A percentile compares a stretch with the other conserved stretches of the same genome.
Conservation (phyloP, 768 basidiomycete species). For the Amanita jacksonii region DNA sequence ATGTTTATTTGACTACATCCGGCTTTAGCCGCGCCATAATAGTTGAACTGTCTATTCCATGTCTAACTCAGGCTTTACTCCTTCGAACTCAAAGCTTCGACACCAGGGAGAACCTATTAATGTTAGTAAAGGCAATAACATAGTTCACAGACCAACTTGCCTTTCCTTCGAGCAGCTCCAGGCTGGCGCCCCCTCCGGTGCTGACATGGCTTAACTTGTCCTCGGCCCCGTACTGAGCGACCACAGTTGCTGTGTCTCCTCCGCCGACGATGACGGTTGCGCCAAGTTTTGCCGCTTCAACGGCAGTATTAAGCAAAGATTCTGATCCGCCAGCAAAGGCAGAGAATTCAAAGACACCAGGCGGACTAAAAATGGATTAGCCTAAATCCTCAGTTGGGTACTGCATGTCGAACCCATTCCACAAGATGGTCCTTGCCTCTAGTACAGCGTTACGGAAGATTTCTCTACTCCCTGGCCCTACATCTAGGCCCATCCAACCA, state of each 20-base stretch:
- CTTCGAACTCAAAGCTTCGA: conserved; percentile 85
- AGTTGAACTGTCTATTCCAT: too few species aligned
- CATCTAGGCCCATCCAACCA: conserved; percentile 94
- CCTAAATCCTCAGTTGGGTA: conserved; percentile 7
- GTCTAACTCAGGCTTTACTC: conserved; percentile 5
- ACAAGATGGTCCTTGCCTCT: conserved; percentile 90
- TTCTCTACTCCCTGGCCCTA: conserved; percentile 74
- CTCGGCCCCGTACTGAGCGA: conserved; percentile 78
- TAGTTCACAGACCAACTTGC: conserved; percentile 29
- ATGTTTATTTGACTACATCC: background rate
- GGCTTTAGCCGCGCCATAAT: background rate
- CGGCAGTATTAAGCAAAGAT: conserved; percentile 72
- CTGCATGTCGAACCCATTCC: conserved; percentile 65
- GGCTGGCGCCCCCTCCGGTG: conserved; percentile 88
- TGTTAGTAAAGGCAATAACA: conserved; percentile 10
- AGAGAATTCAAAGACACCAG: conserved; percentile 96
- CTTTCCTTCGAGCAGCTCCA: conserved; percentile 98
- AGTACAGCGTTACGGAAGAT: conserved; percentile 74
- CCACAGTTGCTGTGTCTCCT: conserved; percentile 94
- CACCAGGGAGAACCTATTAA: conserved; percentile 74
- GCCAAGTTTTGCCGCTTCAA: conserved; percentile 80
- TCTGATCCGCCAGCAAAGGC: conserved; percentile 83
- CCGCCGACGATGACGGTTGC: conserved; percentile 93
- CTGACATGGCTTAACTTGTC: conserved; percentile 92
- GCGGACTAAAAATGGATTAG: conserved; percentile 47